Evolutionary conservation across 2,329 filamentous ascomycete genomes (phyloP), one percentile per base, ranked within the genome.

Genomic region (Madurella fahalii): DNA sequence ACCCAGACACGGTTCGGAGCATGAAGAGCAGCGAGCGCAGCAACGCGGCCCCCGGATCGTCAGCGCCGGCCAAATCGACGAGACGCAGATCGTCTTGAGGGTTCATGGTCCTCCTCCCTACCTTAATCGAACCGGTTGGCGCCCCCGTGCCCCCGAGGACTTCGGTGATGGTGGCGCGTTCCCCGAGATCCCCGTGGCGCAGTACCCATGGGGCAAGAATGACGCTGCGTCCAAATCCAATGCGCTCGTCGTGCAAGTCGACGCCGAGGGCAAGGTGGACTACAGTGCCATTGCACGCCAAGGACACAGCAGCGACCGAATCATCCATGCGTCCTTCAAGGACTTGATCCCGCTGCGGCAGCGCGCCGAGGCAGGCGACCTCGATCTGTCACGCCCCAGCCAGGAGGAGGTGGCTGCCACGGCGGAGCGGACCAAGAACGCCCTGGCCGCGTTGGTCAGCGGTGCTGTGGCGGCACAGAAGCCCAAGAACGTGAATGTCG

Each of bases 151-250:
- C 40, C 83, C 88, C 60, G 92, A 96, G 68, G 94, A 99, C 71
- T 99, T 92, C 74, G 92, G 90, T 65, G 92, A 97, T 77, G 94
- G 94, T 60, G 94, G 94, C 65, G 91, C 93, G 50, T 99, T 96
- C 68, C 94, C 94, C 39, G 93, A 97, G 73, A 86, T 96, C 30
- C 86, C 89, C 13, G 85, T 97, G 50, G 94, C 93, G 42, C 94
- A 99, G 68, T 99, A 97, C 68, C 94, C 94, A 11, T 82, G 96
- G 48, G 90, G 95, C 56, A 96, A 97, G 90, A 84, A 86, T 65
- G 95, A 95, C 72, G 66, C 72, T 2, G 76, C 83, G 9, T 80
- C 77, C 32, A 83, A 80, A 45, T 94, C 86, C 62, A 97, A 96
- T 73, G 92, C 94, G 52, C 80, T 99, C 46, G 87, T 91, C n/a